These are phyloP conservation scores for Tolypocladium album DNA, from an alignment of 2,329 filamentous ascomycete species.

Conservation along the genomic window DNA sequence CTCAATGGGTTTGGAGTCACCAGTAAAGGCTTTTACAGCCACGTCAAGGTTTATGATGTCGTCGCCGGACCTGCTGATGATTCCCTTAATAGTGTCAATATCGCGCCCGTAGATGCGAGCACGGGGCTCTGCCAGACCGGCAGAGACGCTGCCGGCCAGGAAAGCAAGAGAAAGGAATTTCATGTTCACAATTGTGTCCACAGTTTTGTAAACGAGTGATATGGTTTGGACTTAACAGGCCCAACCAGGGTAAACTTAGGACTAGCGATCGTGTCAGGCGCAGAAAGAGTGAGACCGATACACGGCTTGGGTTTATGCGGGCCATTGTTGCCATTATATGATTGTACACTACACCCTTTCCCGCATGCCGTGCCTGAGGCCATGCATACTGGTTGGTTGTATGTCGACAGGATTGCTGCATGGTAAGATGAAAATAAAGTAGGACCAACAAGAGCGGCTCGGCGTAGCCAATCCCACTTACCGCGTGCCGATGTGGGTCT, in stretches of 20 bases:
- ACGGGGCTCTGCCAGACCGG: not conserved
- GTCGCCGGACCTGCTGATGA: slow-evolving; percentile 1
- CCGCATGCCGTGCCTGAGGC: not conserved
- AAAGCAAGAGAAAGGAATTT: slow-evolving; percentile 5
- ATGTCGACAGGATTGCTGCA: not conserved
- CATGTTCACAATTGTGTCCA: not conserved
- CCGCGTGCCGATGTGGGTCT: not conserved
- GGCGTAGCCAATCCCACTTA: not conserved
- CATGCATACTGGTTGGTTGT: not conserved
- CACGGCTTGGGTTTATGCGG: not conserved
- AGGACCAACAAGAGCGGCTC: not conserved
- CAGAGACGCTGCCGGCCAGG: slow-evolving; percentile 3
- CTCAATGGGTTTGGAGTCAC: slow-evolving; percentile 8
- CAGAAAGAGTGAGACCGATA: not conserved
- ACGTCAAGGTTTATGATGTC: slow-evolving; percentile 9
- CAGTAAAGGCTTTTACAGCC: slow-evolving; percentile 12
- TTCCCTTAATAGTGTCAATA: slow-evolving; percentile 1
- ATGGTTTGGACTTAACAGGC: not conserved
- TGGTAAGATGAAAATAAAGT: not conserved
- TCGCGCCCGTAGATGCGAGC: slow-evolving; percentile 3
- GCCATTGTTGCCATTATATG: not conserved
- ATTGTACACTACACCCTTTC: not conserved
- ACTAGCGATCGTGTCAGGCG: not conserved
- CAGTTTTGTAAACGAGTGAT: not conserved
- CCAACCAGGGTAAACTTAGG: not conserved